Base-by-base conservation (phyloP, 2,329 filamentous ascomycete species). In the Cladosporium sp. region DNA sequence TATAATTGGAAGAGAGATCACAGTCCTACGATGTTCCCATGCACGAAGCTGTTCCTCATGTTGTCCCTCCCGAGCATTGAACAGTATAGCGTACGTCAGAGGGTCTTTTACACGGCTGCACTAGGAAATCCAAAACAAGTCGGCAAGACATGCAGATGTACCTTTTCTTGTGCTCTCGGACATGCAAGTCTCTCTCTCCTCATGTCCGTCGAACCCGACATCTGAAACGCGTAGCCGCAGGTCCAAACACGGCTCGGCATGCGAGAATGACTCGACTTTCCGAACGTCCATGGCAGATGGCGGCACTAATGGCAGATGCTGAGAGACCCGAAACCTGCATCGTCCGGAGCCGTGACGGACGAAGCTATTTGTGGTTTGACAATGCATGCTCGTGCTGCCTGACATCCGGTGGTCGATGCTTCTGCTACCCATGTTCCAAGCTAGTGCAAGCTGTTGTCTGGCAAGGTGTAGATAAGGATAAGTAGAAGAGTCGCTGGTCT, bases 241-340 rank as follows among this genome's bases (percentile, higher is more conserved):
- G n/a, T n/a, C n/a, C 20, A 42, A 42, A 24, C 8, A 13, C 42
- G 25, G 42, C 22, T 47, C 42, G 24, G 22, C 25, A 28, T 28
- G 15, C 19, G 42, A 37, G 17, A 22, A 37, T n/a, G 32, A 35
- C 47, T 37, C 34, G 34, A 12, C 6, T 10, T 35, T 8, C 25
- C 28, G 28, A 10, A 2, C 28, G 12, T 32, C n/a, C n/a, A n/a
- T n/a, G n/a, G n/a, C n/a, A n/a, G n/a, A n/a, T n/a, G n/a, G n/a
- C n/a, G n/a, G n/a, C n/a, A 19, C 9, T 24, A 5, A 7, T 10
- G 7, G n/a, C 28, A n/a, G n/a, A n/a, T 25, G 47, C 47, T 50
- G 47, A 36, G 47, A 20, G 10, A 50, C 13, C 47, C 47, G 47
- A 50, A 50, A 50, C 47, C n/a, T 35, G 34, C 47, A 37, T 50